A percentile compares a stretch with the other conserved stretches of the same genome.
Conservation (phyloP, 2,329 filamentous ascomycete genomes). For the Proliferodiscus dingleyae region DNA sequence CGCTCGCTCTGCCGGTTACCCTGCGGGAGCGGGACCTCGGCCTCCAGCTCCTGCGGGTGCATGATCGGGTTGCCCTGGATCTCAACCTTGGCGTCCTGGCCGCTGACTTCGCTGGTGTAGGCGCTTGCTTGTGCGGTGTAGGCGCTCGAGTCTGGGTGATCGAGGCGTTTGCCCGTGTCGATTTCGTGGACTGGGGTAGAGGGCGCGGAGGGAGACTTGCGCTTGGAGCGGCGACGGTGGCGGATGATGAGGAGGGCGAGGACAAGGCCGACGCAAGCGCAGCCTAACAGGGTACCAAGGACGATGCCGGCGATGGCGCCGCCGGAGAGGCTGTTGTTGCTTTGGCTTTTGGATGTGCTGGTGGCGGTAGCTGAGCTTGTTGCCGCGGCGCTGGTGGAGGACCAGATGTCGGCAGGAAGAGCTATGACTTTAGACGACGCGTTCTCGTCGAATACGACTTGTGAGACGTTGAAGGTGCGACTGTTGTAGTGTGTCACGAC, state of each 20-base stretch:
- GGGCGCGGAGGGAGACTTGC: neutral
- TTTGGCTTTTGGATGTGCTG: neutral
- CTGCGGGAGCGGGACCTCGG: neutral
- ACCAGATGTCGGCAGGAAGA: constrained; percentile 13
- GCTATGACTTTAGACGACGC: constrained; percentile 10
- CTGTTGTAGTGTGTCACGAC: constrained; percentile 28
- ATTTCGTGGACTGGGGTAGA: constrained; percentile 14
- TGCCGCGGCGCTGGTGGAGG: constrained; percentile 1
- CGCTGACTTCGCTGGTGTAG: constrained; percentile 15
- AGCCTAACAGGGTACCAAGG: constrained; percentile 1
- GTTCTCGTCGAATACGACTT: constrained; percentile 19
- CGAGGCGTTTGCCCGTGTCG: constrained; percentile 11
- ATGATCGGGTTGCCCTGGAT: constrained; percentile 24
- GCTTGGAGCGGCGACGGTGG: neutral
- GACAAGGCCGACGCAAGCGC: neutral
- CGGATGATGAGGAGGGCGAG: constrained; percentile 15
- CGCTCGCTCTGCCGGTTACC: neutral
- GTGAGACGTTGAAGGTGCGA: constrained; percentile 26
- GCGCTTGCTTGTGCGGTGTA: constrained; percentile 16
- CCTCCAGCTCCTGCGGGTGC: constrained; percentile 24
- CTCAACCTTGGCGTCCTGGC: constrained; percentile 19
- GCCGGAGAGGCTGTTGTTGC: constrained; percentile 14
- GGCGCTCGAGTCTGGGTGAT: constrained; percentile 3
- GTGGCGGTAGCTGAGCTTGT: too few relatives aligned
- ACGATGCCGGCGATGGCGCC: constrained; percentile 10